Base-by-base conservation (phyloP, 2,329 filamentous ascomycete species). In the Pestalotiopsis sp. region DNA sequence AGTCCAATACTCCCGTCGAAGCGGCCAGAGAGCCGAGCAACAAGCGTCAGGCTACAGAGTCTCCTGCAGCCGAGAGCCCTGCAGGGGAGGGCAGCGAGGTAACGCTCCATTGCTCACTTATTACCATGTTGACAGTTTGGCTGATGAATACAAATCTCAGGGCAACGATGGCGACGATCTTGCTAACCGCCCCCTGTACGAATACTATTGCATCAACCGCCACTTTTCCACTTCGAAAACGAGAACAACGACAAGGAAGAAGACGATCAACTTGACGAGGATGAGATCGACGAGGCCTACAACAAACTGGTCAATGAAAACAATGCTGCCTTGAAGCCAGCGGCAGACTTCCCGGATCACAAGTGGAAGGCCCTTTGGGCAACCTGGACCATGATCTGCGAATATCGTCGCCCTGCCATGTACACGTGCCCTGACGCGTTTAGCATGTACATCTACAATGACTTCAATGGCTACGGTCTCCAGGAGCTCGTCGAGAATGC, bases 401-500 rank as follows among this genome's bases (percentile, higher is more conserved):
- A 69, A 2, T 71, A 70, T 63, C 69, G 70, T 12, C 65, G 65
- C n/a, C 71, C 59, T 13, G 71, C 74, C n/a, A 69, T 67, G 1
- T 74, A 71, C 52, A 72, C 70, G 31, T 66, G 76, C 65, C 75
- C 75, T 9, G 77, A 79, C 39, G 67, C 69, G 11, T 77, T 78
- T 61, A 72, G 70, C 59, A 76, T 79, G 76, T 70, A 76, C 62
- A 74, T 78, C 52, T 74, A 72, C 69, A 77, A 75, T 38, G 74
- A 77, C 69, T 78, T 75, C 66, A 66, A 72, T n/a, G 75, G 74
- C 5, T 75, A 76, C 52, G 77, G 76, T 2, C 62, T 77, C 56
- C 70, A 74, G 39, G 75, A 78, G 66, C 61, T 77, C n/a, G 66
- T 78, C 17, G 76, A 79, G 68, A 77, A 77, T 38, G 68, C 72